Evolutionary conservation across 805 yeast genomes (phyloP).

Genomic region (Limtongia smithiae): DNA sequence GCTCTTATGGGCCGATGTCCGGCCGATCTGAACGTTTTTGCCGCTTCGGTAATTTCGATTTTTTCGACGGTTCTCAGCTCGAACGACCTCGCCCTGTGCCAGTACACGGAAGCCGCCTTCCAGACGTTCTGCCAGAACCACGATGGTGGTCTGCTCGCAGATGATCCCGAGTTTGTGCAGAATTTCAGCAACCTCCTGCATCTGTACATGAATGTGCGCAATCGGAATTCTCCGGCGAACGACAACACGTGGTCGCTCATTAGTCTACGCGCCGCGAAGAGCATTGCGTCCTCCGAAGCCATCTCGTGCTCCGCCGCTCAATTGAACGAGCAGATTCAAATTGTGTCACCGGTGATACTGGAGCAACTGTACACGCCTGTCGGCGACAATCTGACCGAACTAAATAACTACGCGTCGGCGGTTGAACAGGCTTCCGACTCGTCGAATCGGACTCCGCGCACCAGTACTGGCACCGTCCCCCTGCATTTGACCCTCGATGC

Average conservation of each 20-base stretch:
- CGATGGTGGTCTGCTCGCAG: conserved; percentile 61
- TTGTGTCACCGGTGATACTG: conserved; percentile 19
- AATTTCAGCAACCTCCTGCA: conserved; percentile 41
- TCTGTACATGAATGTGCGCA: conserved; percentile 28
- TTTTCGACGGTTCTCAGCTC: conserved; percentile 50
- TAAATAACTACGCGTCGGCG: conserved; percentile 1
- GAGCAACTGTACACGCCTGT: conserved; percentile 10
- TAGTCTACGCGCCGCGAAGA: conserved; percentile 19
- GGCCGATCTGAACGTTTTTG: conserved; percentile 81
- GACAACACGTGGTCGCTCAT: conserved; percentile 13
- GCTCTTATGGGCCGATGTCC: conserved; percentile 71
- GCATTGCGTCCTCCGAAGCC: conserved; percentile 28
- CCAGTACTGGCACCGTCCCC: neutral
- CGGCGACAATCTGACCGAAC: conserved; percentile 3
- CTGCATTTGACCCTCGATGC: neutral
- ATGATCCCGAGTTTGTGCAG: conserved; percentile 57
- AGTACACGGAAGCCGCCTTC: conserved; percentile 43
- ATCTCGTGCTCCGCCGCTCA: conserved; percentile 14
- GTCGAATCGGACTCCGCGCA: conserved; percentile 2
- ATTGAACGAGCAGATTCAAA: conserved; percentile 15
- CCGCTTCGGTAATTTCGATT: conserved; percentile 61
- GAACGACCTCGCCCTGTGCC: conserved; percentile 60
- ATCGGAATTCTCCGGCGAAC: conserved; percentile 1
- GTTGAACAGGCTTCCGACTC: neutral
- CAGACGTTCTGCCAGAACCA: conserved; percentile 47